These are phyloP conservation scores for Penicillium sclerotigenum DNA, from an alignment of 2,329 filamentous ascomycete genomes.

Conservation along the genomic window DNA sequence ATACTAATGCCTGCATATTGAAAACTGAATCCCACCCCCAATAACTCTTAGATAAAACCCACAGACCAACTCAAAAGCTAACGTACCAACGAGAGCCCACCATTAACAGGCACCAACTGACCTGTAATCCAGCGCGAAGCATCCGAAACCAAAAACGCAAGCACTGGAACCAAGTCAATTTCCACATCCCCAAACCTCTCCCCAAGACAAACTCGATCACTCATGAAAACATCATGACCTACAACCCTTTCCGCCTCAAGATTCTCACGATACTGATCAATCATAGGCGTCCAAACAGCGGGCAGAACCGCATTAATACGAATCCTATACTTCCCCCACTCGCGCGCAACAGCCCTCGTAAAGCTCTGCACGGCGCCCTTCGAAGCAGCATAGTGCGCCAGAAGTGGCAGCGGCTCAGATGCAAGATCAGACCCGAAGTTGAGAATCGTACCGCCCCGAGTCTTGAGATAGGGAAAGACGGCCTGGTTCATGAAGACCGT, in stretches of 20 bases:
- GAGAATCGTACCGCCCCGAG: not conserved
- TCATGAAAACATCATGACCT: not conserved
- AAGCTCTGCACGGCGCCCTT: not conserved
- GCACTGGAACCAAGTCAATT: not conserved
- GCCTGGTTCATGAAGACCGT: not conserved
- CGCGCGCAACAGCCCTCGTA: not conserved
- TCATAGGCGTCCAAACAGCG: not conserved
- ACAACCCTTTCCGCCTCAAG: not conserved
- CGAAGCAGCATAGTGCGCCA: not conserved
- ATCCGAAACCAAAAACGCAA: constrained; percentile 1
- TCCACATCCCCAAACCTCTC: not conserved
- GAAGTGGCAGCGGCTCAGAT: not conserved
- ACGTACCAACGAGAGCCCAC: not conserved
- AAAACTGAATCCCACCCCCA: not conserved
- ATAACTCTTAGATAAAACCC: not conserved
- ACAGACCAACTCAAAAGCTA: not conserved
- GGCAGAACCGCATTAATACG: not conserved
- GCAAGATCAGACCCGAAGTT: not conserved
- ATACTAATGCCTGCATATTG: not conserved
- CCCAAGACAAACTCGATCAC: not conserved
- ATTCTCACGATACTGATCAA: not conserved
- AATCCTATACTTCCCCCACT: not conserved
- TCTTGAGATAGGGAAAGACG: not conserved
- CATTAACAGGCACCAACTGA: not conserved
- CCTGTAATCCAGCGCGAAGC: not conserved